Conservation (phyloP, 23 red algal species). For the Chondrus crispus region DNA sequence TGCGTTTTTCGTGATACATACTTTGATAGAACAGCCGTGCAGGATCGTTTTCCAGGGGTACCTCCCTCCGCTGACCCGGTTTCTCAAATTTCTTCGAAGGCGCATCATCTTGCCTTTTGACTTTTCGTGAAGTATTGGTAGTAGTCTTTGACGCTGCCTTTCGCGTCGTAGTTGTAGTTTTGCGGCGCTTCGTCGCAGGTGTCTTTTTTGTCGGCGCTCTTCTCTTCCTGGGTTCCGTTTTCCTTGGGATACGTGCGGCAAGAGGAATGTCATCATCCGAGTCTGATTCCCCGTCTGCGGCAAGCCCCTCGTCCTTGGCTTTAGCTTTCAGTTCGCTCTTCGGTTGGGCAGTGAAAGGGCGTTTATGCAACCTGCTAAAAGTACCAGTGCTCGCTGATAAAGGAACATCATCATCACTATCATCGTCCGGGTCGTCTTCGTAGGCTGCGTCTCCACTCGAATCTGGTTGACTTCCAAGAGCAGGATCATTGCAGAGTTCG, state of each 20-base stretch:
- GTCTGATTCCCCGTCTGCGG: background rate
- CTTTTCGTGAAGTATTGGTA: background rate
- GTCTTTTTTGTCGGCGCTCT: background rate
- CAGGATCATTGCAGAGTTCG: background rate
- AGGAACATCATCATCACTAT: conserved; percentile 9
- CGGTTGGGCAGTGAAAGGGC: background rate
- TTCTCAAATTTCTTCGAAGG: conserved; percentile 65
- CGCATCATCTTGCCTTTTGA: conserved; percentile 19
- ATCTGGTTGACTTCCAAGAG: background rate
- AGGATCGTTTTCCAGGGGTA: conserved; percentile 77
- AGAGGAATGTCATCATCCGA: conserved; percentile 36
- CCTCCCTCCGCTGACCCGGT: conserved; percentile 76
- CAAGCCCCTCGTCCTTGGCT: background rate
- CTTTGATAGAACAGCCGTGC: conserved; percentile 84
- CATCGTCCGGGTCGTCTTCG: background rate
- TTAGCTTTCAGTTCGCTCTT: background rate
- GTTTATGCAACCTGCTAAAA: background rate
- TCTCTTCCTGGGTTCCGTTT: conserved; percentile 1
- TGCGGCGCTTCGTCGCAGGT: background rate
- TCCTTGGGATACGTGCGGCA: background rate
- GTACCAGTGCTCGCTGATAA: background rate
- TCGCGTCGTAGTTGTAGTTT: background rate
- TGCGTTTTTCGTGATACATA: conserved; percentile 80
- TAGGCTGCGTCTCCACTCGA: background rate
- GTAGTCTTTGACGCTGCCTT: background rate